Base-by-base conservation (phyloP, 164 flowering plant species). In the Sextonia rubra region DNA sequence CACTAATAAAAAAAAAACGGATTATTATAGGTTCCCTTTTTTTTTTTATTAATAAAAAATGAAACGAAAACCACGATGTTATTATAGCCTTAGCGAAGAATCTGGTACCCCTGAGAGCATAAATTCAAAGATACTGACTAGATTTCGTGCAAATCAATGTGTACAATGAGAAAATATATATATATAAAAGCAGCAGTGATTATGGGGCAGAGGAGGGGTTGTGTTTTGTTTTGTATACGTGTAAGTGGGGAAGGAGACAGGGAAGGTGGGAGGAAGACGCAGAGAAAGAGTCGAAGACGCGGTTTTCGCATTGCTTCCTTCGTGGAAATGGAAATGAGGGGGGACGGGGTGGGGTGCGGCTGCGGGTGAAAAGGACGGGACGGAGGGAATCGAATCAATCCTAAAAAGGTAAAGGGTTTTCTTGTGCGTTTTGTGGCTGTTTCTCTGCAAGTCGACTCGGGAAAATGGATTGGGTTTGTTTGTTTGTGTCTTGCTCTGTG, bases 231-330 rank as follows among this genome's bases (percentile, higher is more conserved):
- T 23, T 23, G 26, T 61, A 52, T 15, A 9, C 24, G 14, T 6
- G 64, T 14, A 12, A 17, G 22, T 15, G 37, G 6, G 30, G 58
- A 23, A 24, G 23, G 48, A 47, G 56, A 20, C 15, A 27, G 49
- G 52, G 78, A 78, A 78, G 69, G 68, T 60, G 5, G 58, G 37
- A 0, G 55, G 81, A 78, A 76, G 48, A 9, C 66, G 25, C 68
- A 56, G 62, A 67, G 74, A 74, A 80, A 26, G 26, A 26, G 26
- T n/a, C 20, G 25, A 26, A 14, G 25, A 72, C 78, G 74, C 76
- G 74, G 49, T 74, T 47, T 47, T 25, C 27, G 24, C 12, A 17
- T 29, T n/a, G 25, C 8, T 23, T 30, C 8, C 18, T 30, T 64
- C n/a, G 44, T 25, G 55, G 23, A 61, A 63, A n/a, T 71, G 80